phyloP scores from a whole-genome alignment of 2,329 filamentous ascomycete species.

The Claviceps humidiphila region DNA sequence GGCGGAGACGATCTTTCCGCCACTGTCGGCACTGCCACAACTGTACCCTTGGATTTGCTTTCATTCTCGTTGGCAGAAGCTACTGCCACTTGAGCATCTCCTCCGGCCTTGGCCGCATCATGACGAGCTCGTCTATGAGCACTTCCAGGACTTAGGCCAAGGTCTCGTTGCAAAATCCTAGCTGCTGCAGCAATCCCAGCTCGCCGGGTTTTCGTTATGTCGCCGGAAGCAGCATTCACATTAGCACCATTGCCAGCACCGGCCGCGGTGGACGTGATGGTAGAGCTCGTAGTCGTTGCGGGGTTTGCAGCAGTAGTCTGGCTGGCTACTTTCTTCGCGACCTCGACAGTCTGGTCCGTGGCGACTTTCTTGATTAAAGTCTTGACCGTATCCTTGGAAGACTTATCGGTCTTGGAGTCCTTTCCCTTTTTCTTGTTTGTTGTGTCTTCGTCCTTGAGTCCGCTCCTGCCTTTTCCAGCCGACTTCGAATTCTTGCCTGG shows the following conservation, averaged over 20 bases:
- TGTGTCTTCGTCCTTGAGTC: conserved; percentile 31
- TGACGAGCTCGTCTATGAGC: conserved; percentile 47
- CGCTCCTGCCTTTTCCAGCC: conserved; percentile 32
- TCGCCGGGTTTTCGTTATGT: conserved; percentile 37
- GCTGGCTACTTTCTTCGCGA: conserved; percentile 28
- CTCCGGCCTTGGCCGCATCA: conserved; percentile 43
- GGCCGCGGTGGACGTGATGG: conserved; percentile 15
- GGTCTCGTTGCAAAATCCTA: conserved; percentile 51
- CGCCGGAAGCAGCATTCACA: conserved; percentile 17
- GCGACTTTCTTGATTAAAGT: conserved; percentile 48
- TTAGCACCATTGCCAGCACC: conserved; percentile 16
- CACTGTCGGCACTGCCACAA: conserved; percentile 8
- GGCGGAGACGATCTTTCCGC: conserved; percentile 2
- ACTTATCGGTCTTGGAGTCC: conserved; percentile 42
- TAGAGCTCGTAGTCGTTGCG: conserved; percentile 15
- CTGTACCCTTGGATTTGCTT: conserved; percentile 8
- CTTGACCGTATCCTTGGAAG: conserved; percentile 45
- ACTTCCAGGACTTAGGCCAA: conserved; percentile 50
- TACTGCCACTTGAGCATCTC: conserved; percentile 25
- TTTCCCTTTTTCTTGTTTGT: conserved; percentile 55
- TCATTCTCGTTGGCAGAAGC: conserved; percentile 20
- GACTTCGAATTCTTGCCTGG: conserved; percentile 35
- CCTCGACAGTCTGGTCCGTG: conserved; percentile 33
- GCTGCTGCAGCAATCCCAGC: conserved; percentile 51
- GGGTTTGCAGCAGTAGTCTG: conserved; percentile 20